phyloP scores from a whole-genome alignment of 2,329 filamentous ascomycete genomes.

The Huntiella abstrusa region DNA sequence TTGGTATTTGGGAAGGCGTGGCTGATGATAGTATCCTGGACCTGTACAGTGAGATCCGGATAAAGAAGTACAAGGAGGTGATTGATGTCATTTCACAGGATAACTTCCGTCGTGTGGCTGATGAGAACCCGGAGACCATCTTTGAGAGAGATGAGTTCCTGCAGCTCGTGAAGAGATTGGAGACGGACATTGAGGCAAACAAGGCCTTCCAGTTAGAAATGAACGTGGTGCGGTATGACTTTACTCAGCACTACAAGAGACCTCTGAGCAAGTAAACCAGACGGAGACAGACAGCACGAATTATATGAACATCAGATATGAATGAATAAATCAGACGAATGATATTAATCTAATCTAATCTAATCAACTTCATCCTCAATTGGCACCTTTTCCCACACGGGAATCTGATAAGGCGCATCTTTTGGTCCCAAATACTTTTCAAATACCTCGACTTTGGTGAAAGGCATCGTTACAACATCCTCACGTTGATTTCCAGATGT shows the following conservation, averaged over 20 bases:
- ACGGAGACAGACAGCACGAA: no score
- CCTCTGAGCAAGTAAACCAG: background rate
- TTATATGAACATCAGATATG: no score
- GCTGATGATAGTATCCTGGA: constrained; percentile 26
- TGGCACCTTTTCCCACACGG: background rate
- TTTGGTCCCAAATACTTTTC: background rate
- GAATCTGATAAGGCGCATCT: background rate
- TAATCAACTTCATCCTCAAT: background rate
- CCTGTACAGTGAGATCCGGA: constrained; percentile 26
- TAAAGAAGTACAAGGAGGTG: constrained; percentile 26
- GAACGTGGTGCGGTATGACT: constrained; percentile 25
- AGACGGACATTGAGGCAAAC: constrained; percentile 18
- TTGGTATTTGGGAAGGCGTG: constrained; percentile 24
- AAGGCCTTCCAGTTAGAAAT: constrained; percentile 19
- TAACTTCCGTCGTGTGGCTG: constrained; percentile 26
- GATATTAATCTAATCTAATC: no score
- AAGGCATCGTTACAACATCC: no score
- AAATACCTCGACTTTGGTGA: no score
- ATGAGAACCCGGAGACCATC: constrained; percentile 21
- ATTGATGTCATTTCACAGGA: constrained; percentile 25
- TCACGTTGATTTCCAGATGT: no score
- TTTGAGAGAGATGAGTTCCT: constrained; percentile 23
- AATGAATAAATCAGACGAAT: no score
- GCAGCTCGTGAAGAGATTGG: constrained; percentile 20
- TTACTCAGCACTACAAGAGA: constrained; percentile 24